phyloP scores from a whole-genome alignment of 176 grass and related monocot genomes.

The Cenchrus americanus region DNA sequence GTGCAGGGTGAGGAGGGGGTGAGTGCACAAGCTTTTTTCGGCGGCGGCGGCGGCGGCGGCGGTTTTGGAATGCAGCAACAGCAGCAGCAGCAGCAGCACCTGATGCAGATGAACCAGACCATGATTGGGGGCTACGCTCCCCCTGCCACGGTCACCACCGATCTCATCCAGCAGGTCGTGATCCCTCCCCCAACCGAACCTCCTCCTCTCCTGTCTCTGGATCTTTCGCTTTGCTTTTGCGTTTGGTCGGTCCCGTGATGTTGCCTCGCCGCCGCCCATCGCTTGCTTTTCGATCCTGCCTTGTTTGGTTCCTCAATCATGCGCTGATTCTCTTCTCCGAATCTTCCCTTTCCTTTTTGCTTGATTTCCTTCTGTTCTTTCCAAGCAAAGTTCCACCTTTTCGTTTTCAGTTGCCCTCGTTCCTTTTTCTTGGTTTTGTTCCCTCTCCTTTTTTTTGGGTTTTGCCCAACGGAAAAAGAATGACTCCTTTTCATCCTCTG shows the following conservation, averaged over 20 bases:
- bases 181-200: constrained; percentile 35
- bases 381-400: not conserved
- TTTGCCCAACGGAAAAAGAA: not conserved
- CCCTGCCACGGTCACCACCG: constrained; percentile 78
- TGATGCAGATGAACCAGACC: constrained; percentile 97
- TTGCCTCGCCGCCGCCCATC: not conserved
- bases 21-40: constrained; percentile 19
- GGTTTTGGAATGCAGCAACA: constrained; percentile 69
- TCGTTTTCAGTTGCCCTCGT: not conserved
- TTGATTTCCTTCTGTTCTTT: not conserved
- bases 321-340: not conserved
- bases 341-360: not conserved
- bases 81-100: constrained; percentile 90
- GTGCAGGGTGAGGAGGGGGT: constrained; percentile 1
- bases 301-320: not conserved
- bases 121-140: constrained; percentile 91
- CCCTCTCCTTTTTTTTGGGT: not conserved
- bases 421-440: not conserved
- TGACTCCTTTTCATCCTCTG: not conserved
- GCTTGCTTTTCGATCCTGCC: not conserved
- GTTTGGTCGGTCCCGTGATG: not conserved
- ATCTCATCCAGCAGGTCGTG: constrained; percentile 91
- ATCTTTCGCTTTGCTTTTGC: not conserved
- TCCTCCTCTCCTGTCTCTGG: not conserved
- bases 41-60: not conserved